Conservation (phyloP, 495 filamentous ascomycete genomes). For the Pseudotulostoma volvatum region DNA sequence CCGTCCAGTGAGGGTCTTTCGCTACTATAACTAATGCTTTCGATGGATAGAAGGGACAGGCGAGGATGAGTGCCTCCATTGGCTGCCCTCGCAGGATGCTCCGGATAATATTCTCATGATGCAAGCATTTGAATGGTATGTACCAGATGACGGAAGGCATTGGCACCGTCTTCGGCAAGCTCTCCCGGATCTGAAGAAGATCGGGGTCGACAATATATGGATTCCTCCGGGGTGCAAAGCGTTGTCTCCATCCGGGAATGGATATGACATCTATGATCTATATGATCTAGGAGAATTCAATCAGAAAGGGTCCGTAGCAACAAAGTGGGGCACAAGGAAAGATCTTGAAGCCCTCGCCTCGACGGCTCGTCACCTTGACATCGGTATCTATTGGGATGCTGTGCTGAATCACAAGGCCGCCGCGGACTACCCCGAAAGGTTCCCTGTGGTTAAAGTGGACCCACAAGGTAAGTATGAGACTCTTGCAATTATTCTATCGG, state of each 20-base stretch:
- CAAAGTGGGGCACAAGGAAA: slow-evolving; percentile 56
- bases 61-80: slow-evolving; percentile 13
- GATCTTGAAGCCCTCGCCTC: slow-evolving; percentile 39
- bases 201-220: slow-evolving; percentile 54
- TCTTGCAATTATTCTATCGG: neutral
- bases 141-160: slow-evolving; percentile 45
- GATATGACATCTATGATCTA: slow-evolving; percentile 66
- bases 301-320: slow-evolving; percentile 46
- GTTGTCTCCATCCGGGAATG: slow-evolving; percentile 43
- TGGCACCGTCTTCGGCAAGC: slow-evolving; percentile 42
- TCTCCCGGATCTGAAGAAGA: slow-evolving; percentile 37
- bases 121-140: slow-evolving; percentile 64
- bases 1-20: neutral
- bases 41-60: slow-evolving; percentile 6
- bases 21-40: too few relatives aligned
- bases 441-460: slow-evolving; percentile 45
- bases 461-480: slow-evolving; percentile 21
- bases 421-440: slow-evolving; percentile 46
- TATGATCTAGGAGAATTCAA: slow-evolving; percentile 67
- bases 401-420: slow-evolving; percentile 64
- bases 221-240: slow-evolving; percentile 62
- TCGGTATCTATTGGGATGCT: slow-evolving; percentile 57
- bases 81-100: slow-evolving; percentile 19
- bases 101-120: slow-evolving; percentile 45
- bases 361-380: slow-evolving; percentile 32